These are phyloP conservation scores for Aspergillus avenaceus DNA, from an alignment of 495 filamentous ascomycete species.

Conservation along the genomic window DNA sequence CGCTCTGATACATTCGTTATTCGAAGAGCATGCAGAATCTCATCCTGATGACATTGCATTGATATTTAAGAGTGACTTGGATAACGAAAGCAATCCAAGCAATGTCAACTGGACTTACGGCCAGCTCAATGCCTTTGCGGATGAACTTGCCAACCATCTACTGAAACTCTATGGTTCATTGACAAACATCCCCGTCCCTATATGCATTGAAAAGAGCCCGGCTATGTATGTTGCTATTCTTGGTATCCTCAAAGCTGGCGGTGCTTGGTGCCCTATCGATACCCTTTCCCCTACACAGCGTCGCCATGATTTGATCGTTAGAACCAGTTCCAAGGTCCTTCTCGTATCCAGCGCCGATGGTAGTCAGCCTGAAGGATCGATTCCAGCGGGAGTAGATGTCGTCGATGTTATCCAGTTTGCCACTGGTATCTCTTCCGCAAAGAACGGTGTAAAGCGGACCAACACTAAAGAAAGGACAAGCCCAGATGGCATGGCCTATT, in stretches of 20 bases:
- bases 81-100: constrained; percentile 9
- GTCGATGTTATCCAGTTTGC: constrained; percentile 21
- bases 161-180: constrained; percentile 16
- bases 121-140: constrained; percentile 26
- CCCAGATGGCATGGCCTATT: constrained; percentile 50
- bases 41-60: constrained; percentile 22
- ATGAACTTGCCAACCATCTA: constrained; percentile 21
- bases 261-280: constrained; percentile 38
- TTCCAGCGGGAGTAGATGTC: constrained; percentile 22
- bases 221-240: constrained; percentile 75
- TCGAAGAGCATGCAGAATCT: constrained; percentile 21
- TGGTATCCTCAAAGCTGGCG: constrained; percentile 67
- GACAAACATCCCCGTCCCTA: constrained; percentile 53
- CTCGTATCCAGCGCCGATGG: constrained; percentile 21
- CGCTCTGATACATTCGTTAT: constrained; percentile 20
- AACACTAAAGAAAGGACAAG: constrained; percentile 9
- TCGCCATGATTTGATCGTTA: constrained; percentile 31
- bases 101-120: constrained; percentile 28
- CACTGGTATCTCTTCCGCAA: neutral
- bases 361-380: constrained; percentile 13
- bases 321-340: constrained; percentile 21
- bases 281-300: constrained; percentile 29
- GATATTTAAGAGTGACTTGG: constrained; percentile 23
- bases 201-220: constrained; percentile 78
- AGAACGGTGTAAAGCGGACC: neutral